A percentile compares a stretch with the other conserved stretches of the same genome.
Conservation (phyloP, 208 protist species). For the Crithidia expoeki region DNA sequence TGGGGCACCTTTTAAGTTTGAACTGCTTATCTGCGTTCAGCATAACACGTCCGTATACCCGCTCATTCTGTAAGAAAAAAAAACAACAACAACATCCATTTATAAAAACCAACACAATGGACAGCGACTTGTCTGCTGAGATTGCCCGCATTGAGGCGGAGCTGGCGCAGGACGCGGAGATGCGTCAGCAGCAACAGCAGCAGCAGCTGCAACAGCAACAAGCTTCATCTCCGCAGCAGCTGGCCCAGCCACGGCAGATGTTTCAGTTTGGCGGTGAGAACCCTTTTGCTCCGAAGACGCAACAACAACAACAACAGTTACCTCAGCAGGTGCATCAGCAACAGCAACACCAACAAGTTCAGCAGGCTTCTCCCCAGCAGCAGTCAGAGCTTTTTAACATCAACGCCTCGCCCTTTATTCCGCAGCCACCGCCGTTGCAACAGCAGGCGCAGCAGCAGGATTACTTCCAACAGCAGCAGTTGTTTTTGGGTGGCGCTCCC, state of each 20-base stretch:
- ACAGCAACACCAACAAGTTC: constrained; percentile 20
- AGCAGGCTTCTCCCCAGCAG: too few relatives aligned
- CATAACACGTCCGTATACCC: too few relatives aligned
- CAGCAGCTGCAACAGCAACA: constrained; percentile 37
- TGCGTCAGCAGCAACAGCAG: constrained; percentile 56
- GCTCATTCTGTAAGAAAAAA: too few relatives aligned
- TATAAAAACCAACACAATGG: constrained; percentile 30
- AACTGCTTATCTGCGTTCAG: too few relatives aligned
- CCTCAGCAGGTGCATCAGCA: constrained; percentile 21
- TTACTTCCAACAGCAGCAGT: constrained; percentile 12
- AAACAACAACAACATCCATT: too few relatives aligned
- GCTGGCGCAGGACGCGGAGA: constrained; percentile 65
- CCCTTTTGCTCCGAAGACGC: constrained; percentile 3
- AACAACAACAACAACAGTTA: too few relatives aligned
- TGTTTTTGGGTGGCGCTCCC: not conserved
- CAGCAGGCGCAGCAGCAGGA: constrained; percentile 22
- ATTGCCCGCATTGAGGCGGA: constrained; percentile 82
- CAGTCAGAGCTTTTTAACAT: constrained; percentile 19
- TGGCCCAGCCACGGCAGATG: constrained; percentile 34
- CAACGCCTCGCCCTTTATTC: constrained; percentile 24
- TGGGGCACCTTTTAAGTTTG: too few relatives aligned
- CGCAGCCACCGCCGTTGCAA: constrained; percentile 25
- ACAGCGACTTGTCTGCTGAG: constrained; percentile 76
- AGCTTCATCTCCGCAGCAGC: constrained; percentile 27
- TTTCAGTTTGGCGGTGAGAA: constrained; percentile 12